phyloP scores from a whole-genome alignment of 345 rosid species.

The Garcia nutans region DNA sequence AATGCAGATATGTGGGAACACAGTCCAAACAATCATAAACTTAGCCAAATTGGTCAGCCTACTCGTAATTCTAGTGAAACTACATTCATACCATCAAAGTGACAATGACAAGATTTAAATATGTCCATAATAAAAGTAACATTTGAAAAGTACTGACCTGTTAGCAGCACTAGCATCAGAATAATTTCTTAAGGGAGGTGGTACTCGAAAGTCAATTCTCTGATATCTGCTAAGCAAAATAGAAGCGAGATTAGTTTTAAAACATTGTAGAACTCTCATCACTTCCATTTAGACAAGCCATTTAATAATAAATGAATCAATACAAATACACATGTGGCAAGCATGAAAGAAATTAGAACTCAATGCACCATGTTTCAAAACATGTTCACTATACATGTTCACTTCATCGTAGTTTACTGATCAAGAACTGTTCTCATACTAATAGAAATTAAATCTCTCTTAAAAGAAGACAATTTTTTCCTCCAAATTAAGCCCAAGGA shows the following conservation, averaged over 20 bases:
- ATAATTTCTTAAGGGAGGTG: constrained; percentile 62
- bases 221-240: constrained; percentile 60
- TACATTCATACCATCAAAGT: neutral
- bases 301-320: neutral
- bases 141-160: constrained; percentile 42
- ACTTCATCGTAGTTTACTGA: no score
- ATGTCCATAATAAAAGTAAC: neutral
- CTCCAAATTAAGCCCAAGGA: no score
- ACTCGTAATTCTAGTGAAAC: neutral
- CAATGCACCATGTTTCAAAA: neutral
- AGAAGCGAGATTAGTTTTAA: constrained; percentile 12
- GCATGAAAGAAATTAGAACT: neutral
- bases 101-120: neutral
- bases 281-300: neutral
- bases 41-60: no score
- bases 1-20: neutral
- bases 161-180: constrained; percentile 48
- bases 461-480: no score
- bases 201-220: constrained; percentile 85
- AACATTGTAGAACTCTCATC: neutral
- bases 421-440: neutral
- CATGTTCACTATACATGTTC: no score
- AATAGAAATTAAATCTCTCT: no score
- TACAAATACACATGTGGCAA: neutral
- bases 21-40: neutral